phyloP scores from a whole-genome alignment of 768 basidiomycete species.

The Boletus rubropictus region DNA sequence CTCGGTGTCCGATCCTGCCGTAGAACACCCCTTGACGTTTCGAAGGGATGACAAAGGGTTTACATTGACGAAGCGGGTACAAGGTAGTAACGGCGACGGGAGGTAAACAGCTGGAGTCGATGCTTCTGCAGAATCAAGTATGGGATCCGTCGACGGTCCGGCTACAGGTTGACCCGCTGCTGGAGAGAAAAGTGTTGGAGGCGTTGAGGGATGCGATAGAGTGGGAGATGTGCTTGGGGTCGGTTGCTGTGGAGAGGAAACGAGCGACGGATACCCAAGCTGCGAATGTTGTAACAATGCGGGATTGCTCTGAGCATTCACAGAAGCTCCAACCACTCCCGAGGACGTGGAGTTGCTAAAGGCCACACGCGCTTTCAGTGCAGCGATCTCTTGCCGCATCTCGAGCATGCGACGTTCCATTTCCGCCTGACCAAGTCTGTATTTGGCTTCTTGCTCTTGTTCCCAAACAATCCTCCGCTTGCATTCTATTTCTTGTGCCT shows the following conservation, averaged over 20 bases:
- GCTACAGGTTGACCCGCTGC: slow-evolving; percentile 11
- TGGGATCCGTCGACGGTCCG: slow-evolving; percentile 3
- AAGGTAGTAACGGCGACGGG: slow-evolving; percentile 15
- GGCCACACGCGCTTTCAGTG: slow-evolving; percentile 39
- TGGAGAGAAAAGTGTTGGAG: slow-evolving; percentile 19
- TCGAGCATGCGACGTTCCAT: slow-evolving; percentile 51
- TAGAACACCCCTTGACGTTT: slow-evolving; percentile 28
- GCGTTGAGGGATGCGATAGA: slow-evolving; percentile 25
- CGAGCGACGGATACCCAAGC: slow-evolving; percentile 2
- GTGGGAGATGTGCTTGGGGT: slow-evolving; percentile 29
- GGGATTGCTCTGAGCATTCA: not conserved
- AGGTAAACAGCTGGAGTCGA: slow-evolving; percentile 4
- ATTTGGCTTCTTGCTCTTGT: slow-evolving; percentile 59
- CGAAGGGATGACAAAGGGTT: slow-evolving; percentile 8
- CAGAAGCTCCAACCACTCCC: slow-evolving; percentile 1
- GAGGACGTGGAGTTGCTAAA: slow-evolving; percentile 14
- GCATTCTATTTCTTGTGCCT: slow-evolving; percentile 56
- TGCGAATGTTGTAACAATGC: slow-evolving; percentile 7
- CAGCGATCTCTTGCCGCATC: slow-evolving; percentile 49
- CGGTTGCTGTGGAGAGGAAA: slow-evolving; percentile 20
- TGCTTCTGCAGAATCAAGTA: slow-evolving; percentile 1
- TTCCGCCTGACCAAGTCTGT: slow-evolving; percentile 48
- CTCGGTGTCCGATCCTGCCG: slow-evolving; percentile 32
- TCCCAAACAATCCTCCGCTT: slow-evolving; percentile 63
- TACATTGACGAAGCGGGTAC: slow-evolving; percentile 19